Conservation (phyloP, 225 moss, liverwort and hornwort species). For the Sphagnum contortum region DNA sequence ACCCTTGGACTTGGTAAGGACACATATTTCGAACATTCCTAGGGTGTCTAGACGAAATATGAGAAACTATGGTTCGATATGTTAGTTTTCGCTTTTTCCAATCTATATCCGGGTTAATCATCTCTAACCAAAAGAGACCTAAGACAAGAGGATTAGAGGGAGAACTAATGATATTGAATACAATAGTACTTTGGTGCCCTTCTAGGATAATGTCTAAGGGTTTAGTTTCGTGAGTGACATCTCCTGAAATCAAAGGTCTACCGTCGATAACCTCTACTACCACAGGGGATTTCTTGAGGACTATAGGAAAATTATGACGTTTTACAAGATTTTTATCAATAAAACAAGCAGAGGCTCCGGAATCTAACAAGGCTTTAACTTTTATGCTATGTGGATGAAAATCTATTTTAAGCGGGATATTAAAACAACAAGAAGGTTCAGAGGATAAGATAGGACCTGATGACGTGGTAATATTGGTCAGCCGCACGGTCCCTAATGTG, state of each 20-base stretch:
- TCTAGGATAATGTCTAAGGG: not conserved
- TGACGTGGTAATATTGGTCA: not conserved
- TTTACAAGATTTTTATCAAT: not conserved
- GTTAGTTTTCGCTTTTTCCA: not conserved
- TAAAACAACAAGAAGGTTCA: not conserved
- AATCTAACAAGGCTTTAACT: not conserved
- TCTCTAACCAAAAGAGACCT: not conserved
- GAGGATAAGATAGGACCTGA: not conserved
- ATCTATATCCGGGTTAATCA: not conserved
- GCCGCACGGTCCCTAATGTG: not conserved
- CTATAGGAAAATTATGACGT: not conserved
- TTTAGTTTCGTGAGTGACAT: not conserved
- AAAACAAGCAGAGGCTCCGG: not conserved
- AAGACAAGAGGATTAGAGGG: not conserved
- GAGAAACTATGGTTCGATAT: not conserved
- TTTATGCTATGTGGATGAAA: not conserved
- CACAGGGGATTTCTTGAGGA: not conserved
- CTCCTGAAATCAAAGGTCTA: not conserved
- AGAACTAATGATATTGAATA: not conserved
- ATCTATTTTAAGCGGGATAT: not conserved
- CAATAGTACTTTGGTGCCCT: not conserved
- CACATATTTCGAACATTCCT: not conserved
- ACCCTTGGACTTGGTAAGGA: no score
- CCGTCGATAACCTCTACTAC: slow-evolving; percentile 6
- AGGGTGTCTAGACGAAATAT: not conserved